phyloP scores from a whole-genome alignment of 306 rosid genomes.

The Acacia melanoxylon region DNA sequence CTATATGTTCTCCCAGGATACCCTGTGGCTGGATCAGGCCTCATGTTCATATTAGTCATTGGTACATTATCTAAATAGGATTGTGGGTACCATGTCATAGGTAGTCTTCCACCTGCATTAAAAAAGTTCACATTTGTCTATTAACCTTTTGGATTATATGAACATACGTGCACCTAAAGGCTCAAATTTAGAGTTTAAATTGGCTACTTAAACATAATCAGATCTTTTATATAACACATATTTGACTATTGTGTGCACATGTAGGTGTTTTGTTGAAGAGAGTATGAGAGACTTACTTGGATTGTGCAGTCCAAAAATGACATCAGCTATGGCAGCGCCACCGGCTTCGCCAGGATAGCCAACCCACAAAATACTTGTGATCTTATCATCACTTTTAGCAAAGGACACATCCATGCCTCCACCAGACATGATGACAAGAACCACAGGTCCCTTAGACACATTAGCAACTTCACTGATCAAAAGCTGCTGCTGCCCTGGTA shows the following conservation, averaged over 20 bases:
- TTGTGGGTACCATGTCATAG: slow-evolving; percentile 97
- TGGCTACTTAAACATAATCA: background rate
- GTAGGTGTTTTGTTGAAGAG: background rate
- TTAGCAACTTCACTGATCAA: slow-evolving; percentile 71
- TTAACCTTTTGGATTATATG: background rate
- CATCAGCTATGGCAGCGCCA: slow-evolving; percentile 95
- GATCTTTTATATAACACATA: background rate
- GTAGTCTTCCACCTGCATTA: slow-evolving; percentile 82
- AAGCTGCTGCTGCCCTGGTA: slow-evolving; percentile 85
- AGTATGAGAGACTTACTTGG: slow-evolving; percentile 59
- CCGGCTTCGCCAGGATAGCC: slow-evolving; percentile 99
- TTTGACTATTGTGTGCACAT: background rate
- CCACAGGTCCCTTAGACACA: slow-evolving; percentile 83
- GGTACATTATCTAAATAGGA: slow-evolving; percentile 78
- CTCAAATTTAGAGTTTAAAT: background rate
- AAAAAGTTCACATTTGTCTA: background rate
- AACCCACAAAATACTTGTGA: slow-evolving; percentile 90
- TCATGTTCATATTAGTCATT: slow-evolving; percentile 96
- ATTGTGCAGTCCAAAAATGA: slow-evolving; percentile 75
- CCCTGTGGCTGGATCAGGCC: slow-evolving; percentile 72
- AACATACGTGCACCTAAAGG: background rate
- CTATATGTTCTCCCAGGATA: slow-evolving; percentile 90
- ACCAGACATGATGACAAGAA: slow-evolving; percentile 92
- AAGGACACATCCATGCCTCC: slow-evolving; percentile 92
- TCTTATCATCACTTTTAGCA: slow-evolving; percentile 65